Evolutionary conservation across 768 basidiomycete genomes (phyloP), one percentile per base, ranked within the genome.

Genomic region (Suillus fuscotomentosus): DNA sequence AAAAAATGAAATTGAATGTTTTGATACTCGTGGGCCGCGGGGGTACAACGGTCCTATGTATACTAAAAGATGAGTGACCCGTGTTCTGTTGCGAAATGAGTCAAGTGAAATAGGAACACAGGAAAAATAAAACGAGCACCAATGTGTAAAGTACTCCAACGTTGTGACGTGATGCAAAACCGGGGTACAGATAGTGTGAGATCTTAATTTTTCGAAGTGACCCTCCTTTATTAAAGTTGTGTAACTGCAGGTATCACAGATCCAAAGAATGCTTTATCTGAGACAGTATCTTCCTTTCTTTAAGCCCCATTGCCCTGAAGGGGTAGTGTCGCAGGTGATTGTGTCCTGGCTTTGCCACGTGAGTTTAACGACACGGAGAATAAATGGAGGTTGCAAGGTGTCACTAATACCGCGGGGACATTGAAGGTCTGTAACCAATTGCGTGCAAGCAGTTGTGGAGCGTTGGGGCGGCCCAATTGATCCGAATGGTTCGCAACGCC

Each of bases 391-490:
- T 27, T 63, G 56, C 41, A 62, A 45, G 57, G 11, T 39, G 24
- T 55, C 31, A 31, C 31, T 31, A 43, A 60, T 61, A 48, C 63
- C 51, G 60, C 15, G 55, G 42, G 59, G 10, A 43, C 42, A 61
- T 38, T 38, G 36, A 38, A 24, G 20, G 60, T 68, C 65, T 70
- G 60, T 63, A 60, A 63, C 47, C 64, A 59, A 47, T 38, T 38
- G 10, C 36, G 10, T 38, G 36, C 36, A 38, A 38, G 56, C 24
- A 31, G 36, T 17, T 61, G 75, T 75, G 73, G 75, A 75, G 72
- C 75, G 66, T 6, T 51, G 67, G 15, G 68, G 70, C 73, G 66
- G 55, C 61, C 54, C 63, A 63, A 27, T 62, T 72, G 69, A 73
- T 73, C 70, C 72, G 70, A 60, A 55, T 53, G 57, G 65, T 65